Evolutionary conservation across 208 protist species (phyloP), one percentile per base, ranked within the genome.

Genomic region (Acanthamoeba lenticulata): DNA sequence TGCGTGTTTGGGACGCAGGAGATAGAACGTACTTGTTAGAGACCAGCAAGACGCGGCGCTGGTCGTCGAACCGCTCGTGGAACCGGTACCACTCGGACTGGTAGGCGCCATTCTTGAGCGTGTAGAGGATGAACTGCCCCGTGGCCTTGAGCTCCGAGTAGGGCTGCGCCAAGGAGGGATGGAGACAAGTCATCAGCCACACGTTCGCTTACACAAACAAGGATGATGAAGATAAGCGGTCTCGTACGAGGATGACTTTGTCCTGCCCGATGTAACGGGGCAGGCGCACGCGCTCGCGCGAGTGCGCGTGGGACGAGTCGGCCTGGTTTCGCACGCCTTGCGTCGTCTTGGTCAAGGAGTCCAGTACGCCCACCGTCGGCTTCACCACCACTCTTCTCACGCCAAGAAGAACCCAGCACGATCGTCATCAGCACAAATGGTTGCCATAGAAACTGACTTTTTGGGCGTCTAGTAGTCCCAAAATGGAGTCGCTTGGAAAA

Each of bases 291-390:
- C 88, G 88, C 40, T 40, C 65, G 21, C 60, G 38, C 13, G 60
- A 42, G 47, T 92, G 60, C 3, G 32, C 60, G n/a, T 79, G 60
- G 2, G 60, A 92, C 27, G 88, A 92, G 88, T 92, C 88, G 40
- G 88, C 88, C 40, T 92, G 88, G 21, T 92, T 92, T 13, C 88
- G 88, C 15, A 97, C 96, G 4, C 96, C 96, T 86, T 96, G 93
- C 1, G 94, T 93, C 0, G 96, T 96, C 65, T 94, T 67, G 1
- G 95, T 77, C 19, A 92, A 95, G 0, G 96, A 47, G 67, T 98
- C 97, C 40, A 98, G 88, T 17, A 96, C 92, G 65, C 97, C 97
- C 27, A 96, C 95, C 0, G 94, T 69, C 2, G 97, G 97, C 72
- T 98, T 98, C 38, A 95, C 91, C 34, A 36, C 85, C 34, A 95